These are phyloP conservation scores for Pythium inflatum DNA, from an alignment of 352 stramenopile species.

Conservation along the genomic window DNA sequence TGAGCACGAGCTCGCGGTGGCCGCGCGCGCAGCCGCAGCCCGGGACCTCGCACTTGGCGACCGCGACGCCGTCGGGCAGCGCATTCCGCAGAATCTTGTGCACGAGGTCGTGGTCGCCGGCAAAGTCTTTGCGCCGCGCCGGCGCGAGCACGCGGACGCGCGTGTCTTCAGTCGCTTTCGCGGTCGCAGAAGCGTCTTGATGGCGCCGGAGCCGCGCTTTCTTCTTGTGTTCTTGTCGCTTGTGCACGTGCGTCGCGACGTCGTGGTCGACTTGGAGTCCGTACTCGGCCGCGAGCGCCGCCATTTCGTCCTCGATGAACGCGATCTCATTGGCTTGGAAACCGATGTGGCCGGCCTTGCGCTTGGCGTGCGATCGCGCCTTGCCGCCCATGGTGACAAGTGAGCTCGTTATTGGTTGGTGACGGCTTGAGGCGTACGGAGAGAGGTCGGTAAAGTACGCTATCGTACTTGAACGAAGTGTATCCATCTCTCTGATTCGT, in stretches of 20 bases:
- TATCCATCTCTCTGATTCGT: too few relatives aligned
- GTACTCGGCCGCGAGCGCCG: slow-evolving; percentile 76
- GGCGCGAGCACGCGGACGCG: slow-evolving; percentile 26
- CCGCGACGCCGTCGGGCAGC: slow-evolving; percentile 54
- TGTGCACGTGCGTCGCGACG: slow-evolving; percentile 59
- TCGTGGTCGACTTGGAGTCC: slow-evolving; percentile 72
- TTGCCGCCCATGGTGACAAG: neutral
- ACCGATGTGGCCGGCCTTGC: slow-evolving; percentile 72
- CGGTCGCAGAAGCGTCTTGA: slow-evolving; percentile 18
- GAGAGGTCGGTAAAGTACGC: slow-evolving; percentile 4
- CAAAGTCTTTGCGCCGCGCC: slow-evolving; percentile 32
- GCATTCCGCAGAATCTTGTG: slow-evolving; percentile 47
- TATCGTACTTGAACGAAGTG: slow-evolving; percentile 1
- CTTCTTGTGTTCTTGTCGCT: slow-evolving; percentile 56
- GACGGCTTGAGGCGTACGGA: neutral
- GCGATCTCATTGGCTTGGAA: slow-evolving; percentile 78
- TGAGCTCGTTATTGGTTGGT: slow-evolving; percentile 9
- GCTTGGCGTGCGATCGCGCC: slow-evolving; percentile 45
- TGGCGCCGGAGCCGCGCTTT: slow-evolving; percentile 50
- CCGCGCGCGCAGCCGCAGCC: slow-evolving; percentile 62
- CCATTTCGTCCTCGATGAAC: slow-evolving; percentile 89
- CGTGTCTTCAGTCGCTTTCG: neutral
- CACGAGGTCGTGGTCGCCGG: slow-evolving; percentile 44
- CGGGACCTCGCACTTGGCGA: slow-evolving; percentile 62
- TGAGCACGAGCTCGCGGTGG: slow-evolving; percentile 35